These are phyloP conservation scores for Arabidopsis arenosa DNA, from an alignment of 345 rosid genomes.

Conservation along the genomic window DNA sequence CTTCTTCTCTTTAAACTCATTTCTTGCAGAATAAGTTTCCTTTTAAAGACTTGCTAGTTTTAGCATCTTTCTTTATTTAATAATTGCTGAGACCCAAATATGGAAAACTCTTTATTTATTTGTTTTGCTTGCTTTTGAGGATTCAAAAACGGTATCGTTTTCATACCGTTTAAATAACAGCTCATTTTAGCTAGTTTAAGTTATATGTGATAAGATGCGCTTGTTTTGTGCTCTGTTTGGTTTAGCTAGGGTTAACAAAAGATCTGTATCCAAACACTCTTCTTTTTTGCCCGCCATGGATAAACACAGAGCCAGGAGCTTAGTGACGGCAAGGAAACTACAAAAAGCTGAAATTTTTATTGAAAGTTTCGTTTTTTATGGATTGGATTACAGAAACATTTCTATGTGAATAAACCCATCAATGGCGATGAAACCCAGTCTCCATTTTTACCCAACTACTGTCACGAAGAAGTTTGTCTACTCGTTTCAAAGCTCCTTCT, in stretches of 20 bases:
- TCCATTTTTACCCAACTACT: slow-evolving; percentile 55
- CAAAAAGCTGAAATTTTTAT: slow-evolving; percentile 3
- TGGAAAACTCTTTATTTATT: background rate
- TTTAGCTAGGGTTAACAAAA: background rate
- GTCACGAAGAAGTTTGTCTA: slow-evolving; percentile 27
- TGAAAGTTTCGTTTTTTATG: background rate
- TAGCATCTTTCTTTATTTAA: background rate
- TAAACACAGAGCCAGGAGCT: slow-evolving; percentile 22
- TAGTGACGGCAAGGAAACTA: slow-evolving; percentile 19
- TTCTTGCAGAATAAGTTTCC: slow-evolving; percentile 15
- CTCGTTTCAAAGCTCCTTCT: slow-evolving; percentile 48
- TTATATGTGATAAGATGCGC: slow-evolving; percentile 6
- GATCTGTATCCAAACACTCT: slow-evolving; percentile 27
- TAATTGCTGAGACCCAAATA: background rate
- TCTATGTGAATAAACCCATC: background rate
- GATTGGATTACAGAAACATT: background rate
- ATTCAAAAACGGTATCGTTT: background rate
- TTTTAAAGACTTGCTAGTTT: background rate
- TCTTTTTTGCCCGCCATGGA: slow-evolving; percentile 42
- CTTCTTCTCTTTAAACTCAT: background rate
- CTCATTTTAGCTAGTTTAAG: slow-evolving; percentile 8
- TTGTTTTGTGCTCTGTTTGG: background rate
- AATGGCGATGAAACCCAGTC: slow-evolving; percentile 72
- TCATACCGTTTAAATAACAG: background rate
- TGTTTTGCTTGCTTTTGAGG: background rate